Conservation (phyloP, 1,284 basidiomycete genomes). For the Volvariella surrecta region DNA sequence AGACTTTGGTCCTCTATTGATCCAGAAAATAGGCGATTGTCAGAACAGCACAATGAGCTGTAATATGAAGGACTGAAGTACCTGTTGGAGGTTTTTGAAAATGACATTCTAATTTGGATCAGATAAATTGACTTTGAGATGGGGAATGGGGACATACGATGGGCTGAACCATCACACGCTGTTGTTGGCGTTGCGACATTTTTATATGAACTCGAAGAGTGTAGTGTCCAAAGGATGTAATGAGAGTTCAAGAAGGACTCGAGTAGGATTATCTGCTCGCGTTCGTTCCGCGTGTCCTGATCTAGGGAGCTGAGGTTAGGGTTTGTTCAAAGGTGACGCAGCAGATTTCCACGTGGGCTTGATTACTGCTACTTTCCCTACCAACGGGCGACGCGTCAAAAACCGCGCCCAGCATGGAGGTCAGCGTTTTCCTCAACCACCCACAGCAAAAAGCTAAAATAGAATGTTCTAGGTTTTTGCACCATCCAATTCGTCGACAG, state of each 20-base stretch:
- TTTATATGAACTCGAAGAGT: slow-evolving; percentile 21
- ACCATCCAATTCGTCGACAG: slow-evolving; percentile 76
- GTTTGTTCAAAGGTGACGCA: slow-evolving; percentile 13
- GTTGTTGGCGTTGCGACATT: slow-evolving; percentile 82
- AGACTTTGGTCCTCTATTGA: slow-evolving; percentile 72
- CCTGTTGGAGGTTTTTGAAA: slow-evolving; percentile 96
- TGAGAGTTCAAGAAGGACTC: slow-evolving; percentile 12
- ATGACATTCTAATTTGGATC: slow-evolving; percentile 78
- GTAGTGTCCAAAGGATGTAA: slow-evolving; percentile 11
- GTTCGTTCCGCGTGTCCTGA: slow-evolving; percentile 7
- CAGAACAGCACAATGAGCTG: not conserved
- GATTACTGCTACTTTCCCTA: slow-evolving; percentile 6
- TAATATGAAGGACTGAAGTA: slow-evolving; percentile 16
- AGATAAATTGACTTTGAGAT: slow-evolving; percentile 10
- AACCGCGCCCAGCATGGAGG: slow-evolving; percentile 28
- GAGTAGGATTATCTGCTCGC: slow-evolving; percentile 14
- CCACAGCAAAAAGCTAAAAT: not conserved
- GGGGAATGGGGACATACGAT: slow-evolving; percentile 56
- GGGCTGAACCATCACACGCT: slow-evolving; percentile 96
- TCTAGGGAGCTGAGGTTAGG: slow-evolving; percentile 18
- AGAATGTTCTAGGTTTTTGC: slow-evolving; percentile 39
- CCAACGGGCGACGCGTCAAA: slow-evolving; percentile 26
- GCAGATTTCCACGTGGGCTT: slow-evolving; percentile 15
- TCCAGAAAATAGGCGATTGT: slow-evolving; percentile 2
- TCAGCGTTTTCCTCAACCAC: slow-evolving; percentile 11